phyloP scores from a whole-genome alignment of 2,329 filamentous ascomycete genomes.

The Xylaria sp. region DNA sequence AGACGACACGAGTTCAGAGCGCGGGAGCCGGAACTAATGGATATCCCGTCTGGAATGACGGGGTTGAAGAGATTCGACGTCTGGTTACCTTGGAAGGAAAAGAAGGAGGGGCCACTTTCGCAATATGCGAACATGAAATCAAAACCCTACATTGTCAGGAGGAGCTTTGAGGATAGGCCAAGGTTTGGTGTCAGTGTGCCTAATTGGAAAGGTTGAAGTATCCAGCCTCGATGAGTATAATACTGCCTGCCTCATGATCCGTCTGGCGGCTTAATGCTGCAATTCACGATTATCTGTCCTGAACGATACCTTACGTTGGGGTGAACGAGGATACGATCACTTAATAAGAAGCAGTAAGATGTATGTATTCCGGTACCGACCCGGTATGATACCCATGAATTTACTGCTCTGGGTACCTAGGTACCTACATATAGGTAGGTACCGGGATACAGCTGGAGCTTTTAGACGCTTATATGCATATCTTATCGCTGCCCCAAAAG shows the following conservation, averaged over 20 bases:
- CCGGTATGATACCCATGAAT: too few relatives aligned
- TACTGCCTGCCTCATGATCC: too few relatives aligned
- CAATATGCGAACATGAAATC: constrained; percentile 1
- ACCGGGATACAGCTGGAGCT: neutral
- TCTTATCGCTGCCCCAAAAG: constrained; percentile 30
- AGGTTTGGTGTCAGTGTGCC: constrained; percentile 39
- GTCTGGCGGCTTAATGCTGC: too few relatives aligned
- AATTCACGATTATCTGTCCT: too few relatives aligned
- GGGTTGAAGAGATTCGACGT: constrained; percentile 37
- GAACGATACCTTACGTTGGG: too few relatives aligned
- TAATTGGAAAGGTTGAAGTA: constrained; percentile 33
- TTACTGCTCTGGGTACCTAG: too few relatives aligned
- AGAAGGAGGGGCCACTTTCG: constrained; percentile 22
- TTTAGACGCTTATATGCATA: constrained; percentile 22
- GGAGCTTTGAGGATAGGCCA: constrained; percentile 34
- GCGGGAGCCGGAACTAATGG: constrained; percentile 37
- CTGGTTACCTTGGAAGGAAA: constrained; percentile 38
- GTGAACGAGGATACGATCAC: too few relatives aligned
- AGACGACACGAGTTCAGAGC: constrained; percentile 36
- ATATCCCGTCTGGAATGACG: constrained; percentile 36
- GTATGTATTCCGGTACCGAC: too few relatives aligned
- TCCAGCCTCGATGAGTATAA: neutral
- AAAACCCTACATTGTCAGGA: constrained; percentile 35
- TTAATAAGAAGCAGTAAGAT: too few relatives aligned
- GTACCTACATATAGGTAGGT: too few relatives aligned